Evolutionary conservation across 2,329 filamentous ascomycete species (phyloP).

Genomic region (Xylaria sp.): DNA sequence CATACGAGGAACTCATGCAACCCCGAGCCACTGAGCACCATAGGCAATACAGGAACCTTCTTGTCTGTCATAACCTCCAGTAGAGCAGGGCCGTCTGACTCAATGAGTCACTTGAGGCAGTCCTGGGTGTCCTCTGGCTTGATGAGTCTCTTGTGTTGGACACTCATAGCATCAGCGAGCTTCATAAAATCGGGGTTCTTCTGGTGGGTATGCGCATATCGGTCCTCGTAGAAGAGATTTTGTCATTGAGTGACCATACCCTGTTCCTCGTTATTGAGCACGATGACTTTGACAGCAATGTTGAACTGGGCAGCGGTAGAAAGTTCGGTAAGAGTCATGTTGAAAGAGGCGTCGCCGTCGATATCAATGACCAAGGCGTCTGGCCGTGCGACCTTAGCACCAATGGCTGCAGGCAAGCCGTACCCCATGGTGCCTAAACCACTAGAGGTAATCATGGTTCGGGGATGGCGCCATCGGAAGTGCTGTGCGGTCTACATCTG

Average conservation of each 20-base stretch:
- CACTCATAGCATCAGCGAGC: constrained; percentile 87
- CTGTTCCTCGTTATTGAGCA: constrained; percentile 97
- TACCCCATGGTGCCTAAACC: constrained; percentile 96
- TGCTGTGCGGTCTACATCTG: constrained; percentile 99
- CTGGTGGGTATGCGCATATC: constrained; percentile 91
- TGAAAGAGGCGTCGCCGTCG: constrained; percentile 97
- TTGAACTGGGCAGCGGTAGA: constrained; percentile 93
- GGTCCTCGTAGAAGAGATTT: constrained; percentile 94
- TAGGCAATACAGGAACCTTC: constrained; percentile 93
- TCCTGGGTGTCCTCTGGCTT: constrained; percentile 80
- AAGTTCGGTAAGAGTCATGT: constrained; percentile 97
- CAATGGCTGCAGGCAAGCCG: constrained; percentile 92
- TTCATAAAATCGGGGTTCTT: constrained; percentile 96
- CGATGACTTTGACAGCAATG: constrained; percentile 92
- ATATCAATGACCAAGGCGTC: constrained; percentile 92
- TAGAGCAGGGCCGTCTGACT: constrained; percentile 87
- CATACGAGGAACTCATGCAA: constrained; percentile 94
- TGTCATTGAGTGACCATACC: constrained; percentile 99
- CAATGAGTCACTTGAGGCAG: constrained; percentile 85
- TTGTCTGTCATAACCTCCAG: constrained; percentile 91
- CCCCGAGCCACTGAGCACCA: constrained; percentile 88
- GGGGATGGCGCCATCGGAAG: constrained; percentile 63
- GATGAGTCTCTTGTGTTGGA: constrained; percentile 73
- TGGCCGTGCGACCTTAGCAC: constrained; percentile 59
- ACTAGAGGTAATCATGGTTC: constrained; percentile 95